A percentile compares a stretch with the other conserved stretches of the same genome.
Conservation (phyloP, 768 basidiomycete species). For the Auriculariales sp. region DNA sequence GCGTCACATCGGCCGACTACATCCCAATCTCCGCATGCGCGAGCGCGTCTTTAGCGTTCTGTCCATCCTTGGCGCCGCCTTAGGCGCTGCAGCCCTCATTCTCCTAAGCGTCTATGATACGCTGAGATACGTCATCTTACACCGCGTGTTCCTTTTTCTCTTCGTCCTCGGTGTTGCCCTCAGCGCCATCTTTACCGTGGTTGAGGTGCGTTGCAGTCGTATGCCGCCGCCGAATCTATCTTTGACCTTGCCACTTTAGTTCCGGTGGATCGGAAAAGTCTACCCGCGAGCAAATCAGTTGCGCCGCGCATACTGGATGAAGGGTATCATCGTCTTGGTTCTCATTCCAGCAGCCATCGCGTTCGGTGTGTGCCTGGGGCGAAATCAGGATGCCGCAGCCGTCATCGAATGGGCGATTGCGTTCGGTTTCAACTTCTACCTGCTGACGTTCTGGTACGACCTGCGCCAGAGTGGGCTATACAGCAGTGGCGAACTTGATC, state of each 20-base stretch:
- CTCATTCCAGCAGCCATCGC: constrained; percentile 49
- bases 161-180: constrained; percentile 62
- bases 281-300: constrained; percentile 31
- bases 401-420: constrained; percentile 63
- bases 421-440: constrained; percentile 58
- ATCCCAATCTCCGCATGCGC: constrained; percentile 30
- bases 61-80: constrained; percentile 44
- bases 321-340: constrained; percentile 41
- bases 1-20: constrained; percentile 39
- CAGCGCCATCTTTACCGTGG: constrained; percentile 58
- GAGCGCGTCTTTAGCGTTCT: constrained; percentile 40
- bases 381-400: constrained; percentile 27
- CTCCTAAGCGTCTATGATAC: constrained; percentile 64
- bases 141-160: constrained; percentile 49
- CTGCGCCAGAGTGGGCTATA: constrained; percentile 14
- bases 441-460: constrained; percentile 61
- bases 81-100: constrained; percentile 52
- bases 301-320: constrained; percentile 40
- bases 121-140: constrained; percentile 31
- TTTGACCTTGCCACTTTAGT: no score
- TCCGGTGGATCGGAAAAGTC: constrained; percentile 48
- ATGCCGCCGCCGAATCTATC: no score
- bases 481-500: not conserved
- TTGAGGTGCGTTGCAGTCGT: constrained; percentile 47
- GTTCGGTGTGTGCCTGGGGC: constrained; percentile 40